Conservation (phyloP, 176 grass and related monocot species). For the Hyparrhenia diplandra region DNA sequence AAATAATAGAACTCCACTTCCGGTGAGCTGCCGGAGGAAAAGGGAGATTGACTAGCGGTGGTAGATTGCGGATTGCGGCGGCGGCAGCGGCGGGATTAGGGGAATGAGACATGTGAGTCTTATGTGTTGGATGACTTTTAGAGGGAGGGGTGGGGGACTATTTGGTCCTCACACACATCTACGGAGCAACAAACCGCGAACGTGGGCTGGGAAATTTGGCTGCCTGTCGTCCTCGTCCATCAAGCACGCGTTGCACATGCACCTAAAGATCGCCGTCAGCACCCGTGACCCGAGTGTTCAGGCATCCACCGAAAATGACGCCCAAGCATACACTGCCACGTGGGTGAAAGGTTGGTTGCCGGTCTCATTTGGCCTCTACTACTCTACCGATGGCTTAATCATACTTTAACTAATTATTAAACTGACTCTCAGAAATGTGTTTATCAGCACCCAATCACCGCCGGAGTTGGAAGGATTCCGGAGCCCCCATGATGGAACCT, state of each 20-base stretch:
- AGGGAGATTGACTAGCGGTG: no score
- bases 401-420: no score
- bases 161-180: no score
- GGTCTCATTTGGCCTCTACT: conserved; percentile 14
- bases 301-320: conserved; percentile 15
- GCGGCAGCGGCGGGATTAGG: no score
- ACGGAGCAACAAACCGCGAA: not conserved
- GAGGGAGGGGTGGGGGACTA: no score
- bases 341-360: not conserved
- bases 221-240: conserved; percentile 9
- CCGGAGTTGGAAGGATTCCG: not conserved
- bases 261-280: conserved; percentile 21
- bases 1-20: no score
- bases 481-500: not conserved
- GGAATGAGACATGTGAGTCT: no score
- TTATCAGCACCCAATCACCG: not conserved
- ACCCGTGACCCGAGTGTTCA: not conserved
- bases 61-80: no score
- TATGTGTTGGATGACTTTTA: no score
- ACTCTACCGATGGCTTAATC: not conserved
- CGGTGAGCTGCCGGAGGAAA: no score
- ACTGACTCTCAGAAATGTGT: no score
- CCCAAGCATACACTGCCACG: not conserved
- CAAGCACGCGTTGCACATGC: conserved; percentile 22
- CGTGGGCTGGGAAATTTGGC: not conserved